These are phyloP conservation scores for Nectriaceae sp. DNA, from an alignment of 2,329 filamentous ascomycete genomes.

Conservation along the genomic window DNA sequence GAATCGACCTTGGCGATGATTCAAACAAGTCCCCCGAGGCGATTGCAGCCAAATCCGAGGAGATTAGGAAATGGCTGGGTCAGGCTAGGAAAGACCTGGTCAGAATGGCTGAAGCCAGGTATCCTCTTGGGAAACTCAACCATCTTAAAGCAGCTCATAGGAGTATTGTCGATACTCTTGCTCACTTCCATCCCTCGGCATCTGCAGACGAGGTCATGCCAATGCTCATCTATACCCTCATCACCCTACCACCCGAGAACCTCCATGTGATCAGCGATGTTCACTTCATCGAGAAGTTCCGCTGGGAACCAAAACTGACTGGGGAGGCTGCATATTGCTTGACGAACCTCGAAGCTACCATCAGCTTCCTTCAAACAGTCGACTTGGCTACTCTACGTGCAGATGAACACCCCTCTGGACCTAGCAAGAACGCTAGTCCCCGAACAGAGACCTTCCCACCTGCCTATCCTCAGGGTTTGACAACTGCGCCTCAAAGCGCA, in stretches of 20 bases:
- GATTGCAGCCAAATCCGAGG: slow-evolving; percentile 60
- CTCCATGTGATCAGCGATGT: slow-evolving; percentile 92
- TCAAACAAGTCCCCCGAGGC: slow-evolving; percentile 58
- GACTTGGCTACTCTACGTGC: slow-evolving; percentile 86
- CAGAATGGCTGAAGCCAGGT: slow-evolving; percentile 83
- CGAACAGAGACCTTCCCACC: slow-evolving; percentile 59
- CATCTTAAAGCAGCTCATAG: slow-evolving; percentile 88
- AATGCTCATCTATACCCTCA: slow-evolving; percentile 93
- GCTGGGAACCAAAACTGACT: slow-evolving; percentile 81
- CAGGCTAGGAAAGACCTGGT: slow-evolving; percentile 69
- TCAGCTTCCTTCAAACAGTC: slow-evolving; percentile 93
- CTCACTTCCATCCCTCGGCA: slow-evolving; percentile 71
- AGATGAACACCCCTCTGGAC: slow-evolving; percentile 73
- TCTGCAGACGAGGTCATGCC: slow-evolving; percentile 97
- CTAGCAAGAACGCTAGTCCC: slow-evolving; percentile 56
- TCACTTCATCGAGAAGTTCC: slow-evolving; percentile 91
- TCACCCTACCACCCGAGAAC: slow-evolving; percentile 82
- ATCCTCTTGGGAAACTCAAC: slow-evolving; percentile 88
- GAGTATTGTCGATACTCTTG: slow-evolving; percentile 85
- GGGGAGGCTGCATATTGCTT: slow-evolving; percentile 95
- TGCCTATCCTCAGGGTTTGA: slow-evolving; percentile 51
- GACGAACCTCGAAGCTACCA: slow-evolving; percentile 92
- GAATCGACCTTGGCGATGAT: slow-evolving; percentile 68
- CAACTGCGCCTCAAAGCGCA: slow-evolving; percentile 33
- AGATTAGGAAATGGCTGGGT: slow-evolving; percentile 73